Conservation (phyloP, 2,329 filamentous ascomycete species). For the Trichocomaceae sp. region DNA sequence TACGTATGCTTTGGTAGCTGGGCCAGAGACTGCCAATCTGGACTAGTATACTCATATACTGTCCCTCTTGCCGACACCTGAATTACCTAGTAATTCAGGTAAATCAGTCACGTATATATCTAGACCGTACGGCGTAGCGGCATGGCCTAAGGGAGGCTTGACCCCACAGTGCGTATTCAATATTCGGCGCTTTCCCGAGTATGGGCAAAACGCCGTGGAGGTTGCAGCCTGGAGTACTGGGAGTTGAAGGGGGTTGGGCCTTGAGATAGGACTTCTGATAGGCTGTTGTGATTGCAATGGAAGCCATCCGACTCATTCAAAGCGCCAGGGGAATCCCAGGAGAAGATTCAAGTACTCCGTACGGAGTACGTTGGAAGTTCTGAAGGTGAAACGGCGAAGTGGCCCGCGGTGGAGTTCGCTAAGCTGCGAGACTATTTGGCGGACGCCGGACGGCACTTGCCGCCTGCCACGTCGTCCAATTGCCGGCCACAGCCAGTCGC, state of each 20-base stretch:
- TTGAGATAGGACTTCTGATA: not conserved
- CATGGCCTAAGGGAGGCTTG: too few relatives aligned
- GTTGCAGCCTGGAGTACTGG: not conserved
- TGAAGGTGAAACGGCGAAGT: not conserved
- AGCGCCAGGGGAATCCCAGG: too few relatives aligned
- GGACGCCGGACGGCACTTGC: not conserved
- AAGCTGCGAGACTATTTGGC: not conserved
- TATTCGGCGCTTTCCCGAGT: not conserved
- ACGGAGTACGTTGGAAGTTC: not conserved
- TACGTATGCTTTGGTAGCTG: too few relatives aligned
- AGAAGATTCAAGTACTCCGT: too few relatives aligned
- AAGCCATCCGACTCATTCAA: too few relatives aligned
- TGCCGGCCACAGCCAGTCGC: not conserved
- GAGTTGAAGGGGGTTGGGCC: not conserved
- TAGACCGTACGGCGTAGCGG: too few relatives aligned
- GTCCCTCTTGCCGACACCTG: not conserved
- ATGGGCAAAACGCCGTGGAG: conserved; percentile 7
- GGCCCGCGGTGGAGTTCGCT: not conserved
- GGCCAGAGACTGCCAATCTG: too few relatives aligned
- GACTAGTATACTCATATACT: too few relatives aligned
- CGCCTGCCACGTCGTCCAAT: not conserved
- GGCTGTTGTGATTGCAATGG: too few relatives aligned
- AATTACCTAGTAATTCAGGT: too few relatives aligned
- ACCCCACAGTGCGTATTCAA: not conserved
- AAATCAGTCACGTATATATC: not conserved